Percentiles rank a stretch among this genome's conserved stretches.
Evolutionary conservation across 768 basidiomycete species (phyloP).

Genomic region (Mycena rebaudengoi): DNA sequence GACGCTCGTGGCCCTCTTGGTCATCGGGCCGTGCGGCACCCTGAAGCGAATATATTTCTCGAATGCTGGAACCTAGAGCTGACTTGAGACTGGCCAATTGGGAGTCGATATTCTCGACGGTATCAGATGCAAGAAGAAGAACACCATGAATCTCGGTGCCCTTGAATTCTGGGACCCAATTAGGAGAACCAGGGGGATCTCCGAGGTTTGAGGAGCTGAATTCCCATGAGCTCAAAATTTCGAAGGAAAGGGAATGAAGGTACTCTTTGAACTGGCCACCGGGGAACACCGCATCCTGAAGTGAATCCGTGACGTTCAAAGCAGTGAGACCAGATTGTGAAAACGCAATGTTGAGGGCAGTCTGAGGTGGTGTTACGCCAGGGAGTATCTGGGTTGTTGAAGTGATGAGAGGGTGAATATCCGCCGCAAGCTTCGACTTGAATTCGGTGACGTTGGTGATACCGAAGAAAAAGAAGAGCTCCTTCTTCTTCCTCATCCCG

Average conservation of each 20-base stretch:
- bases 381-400: conserved; percentile 20
- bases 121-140: conserved; percentile 30
- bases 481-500: conserved; percentile 33
- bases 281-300: conserved; percentile 20
- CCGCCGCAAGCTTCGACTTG: conserved; percentile 22
- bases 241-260: too few species aligned
- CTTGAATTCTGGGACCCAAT: conserved; percentile 24
- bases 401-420: conserved; percentile 24
- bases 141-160: conserved; percentile 29
- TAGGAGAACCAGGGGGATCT: conserved; percentile 20
- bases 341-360: conserved; percentile 35
- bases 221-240: too few species aligned
- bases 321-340: conserved; percentile 25
- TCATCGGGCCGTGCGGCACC: conserved; percentile 32
- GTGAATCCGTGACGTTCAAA: conserved; percentile 20
- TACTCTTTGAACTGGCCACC: conserved; percentile 19
- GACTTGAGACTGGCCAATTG: conserved; percentile 11
- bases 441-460: conserved; percentile 27
- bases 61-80: conserved; percentile 18
- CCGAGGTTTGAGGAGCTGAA: conserved; percentile 11
- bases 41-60: conserved; percentile 21
- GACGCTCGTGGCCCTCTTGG: conserved; percentile 38
- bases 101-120: conserved; percentile 13
- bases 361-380: conserved; percentile 15
- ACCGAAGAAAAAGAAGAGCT: conserved; percentile 33